Evolutionary conservation across 305 asterid species (phyloP), one percentile per base, ranked within the genome.

Genomic region (Petunia hybrid): DNA sequence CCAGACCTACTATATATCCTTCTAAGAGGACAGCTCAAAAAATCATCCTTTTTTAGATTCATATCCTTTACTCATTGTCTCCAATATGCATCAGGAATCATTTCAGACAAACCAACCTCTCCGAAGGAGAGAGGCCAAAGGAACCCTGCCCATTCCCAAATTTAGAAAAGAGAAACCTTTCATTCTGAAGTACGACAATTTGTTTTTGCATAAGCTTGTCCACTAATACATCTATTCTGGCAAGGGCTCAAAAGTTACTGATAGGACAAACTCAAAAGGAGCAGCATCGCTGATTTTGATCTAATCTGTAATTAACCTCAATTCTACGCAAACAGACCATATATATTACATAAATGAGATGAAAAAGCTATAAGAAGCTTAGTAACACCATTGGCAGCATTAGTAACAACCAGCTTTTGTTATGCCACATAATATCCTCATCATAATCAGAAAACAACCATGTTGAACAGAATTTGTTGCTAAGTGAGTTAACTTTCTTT

Each of bases 21-120:
- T 41, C 71, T 60, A 42, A 41, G 0, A 41, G 55, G 22, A 42
- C 14, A 14, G n/a, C 70, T 46, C 71, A 77, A 77, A 14, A 16
- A 10, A 41, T 77, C 80, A 77, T 61, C 70, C 65, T 13, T 46
- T 71, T 71, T 39, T 22, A 48, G 78, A 71, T 71, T 6, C 45
- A 12, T 71, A 71, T 70, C 5, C 62, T 43, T 48, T 56, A 35
- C 41, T 71, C 48, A n/a, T 69, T 43, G 12, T 22, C 61, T 31
- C 45, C 43, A 48, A 48, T 3, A 71, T 38, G 61, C 57, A 48
- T 48, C 4, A 71, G 62, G 6, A 71, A 71, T 48, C 77, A 71
- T 48, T 35, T 71, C 45, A 1, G 45, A 35, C 31, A 71, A 71
- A 48, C 45, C 12, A 0, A 39, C 41, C 41, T 69, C 41, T 67